These are phyloP conservation scores for Paulownia fortunei DNA, from an alignment of 257 asterid genomes.

Conservation along the genomic window DNA sequence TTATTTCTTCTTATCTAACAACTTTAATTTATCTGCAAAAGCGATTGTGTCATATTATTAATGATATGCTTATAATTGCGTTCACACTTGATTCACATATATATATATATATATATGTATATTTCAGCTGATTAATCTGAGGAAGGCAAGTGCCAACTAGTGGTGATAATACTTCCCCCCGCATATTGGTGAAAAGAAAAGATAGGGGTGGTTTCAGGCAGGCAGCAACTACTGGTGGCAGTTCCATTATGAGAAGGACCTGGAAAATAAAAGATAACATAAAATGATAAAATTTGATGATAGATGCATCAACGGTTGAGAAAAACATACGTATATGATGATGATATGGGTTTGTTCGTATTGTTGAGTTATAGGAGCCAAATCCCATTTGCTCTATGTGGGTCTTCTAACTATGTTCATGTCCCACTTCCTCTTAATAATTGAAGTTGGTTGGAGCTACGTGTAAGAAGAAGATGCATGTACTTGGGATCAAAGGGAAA, in stretches of 20 bases:
- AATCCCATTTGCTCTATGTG: not conserved
- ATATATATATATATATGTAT: no score
- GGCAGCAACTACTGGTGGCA: constrained; percentile 7
- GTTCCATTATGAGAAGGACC: not conserved
- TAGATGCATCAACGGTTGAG: not conserved
- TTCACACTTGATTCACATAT: not conserved
- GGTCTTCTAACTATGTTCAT: not conserved
- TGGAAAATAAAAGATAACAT: constrained; percentile 12
- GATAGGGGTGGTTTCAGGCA: not conserved
- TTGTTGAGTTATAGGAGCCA: not conserved
- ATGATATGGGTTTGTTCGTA: not conserved
- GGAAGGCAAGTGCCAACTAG: not conserved
- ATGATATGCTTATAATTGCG: no score
- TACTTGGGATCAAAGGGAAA: no score
- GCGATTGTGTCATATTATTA: no score
- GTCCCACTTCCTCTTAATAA: constrained; percentile 23
- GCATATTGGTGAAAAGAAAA: not conserved
- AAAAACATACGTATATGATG: not conserved
- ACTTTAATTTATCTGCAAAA: no score
- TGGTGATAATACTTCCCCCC: not conserved
- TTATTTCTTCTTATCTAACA: no score
- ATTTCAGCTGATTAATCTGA: no score
- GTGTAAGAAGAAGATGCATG: not conserved
- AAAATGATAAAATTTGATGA: not conserved
- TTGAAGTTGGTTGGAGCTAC: constrained; percentile 14